phyloP scores from a whole-genome alignment of 495 filamentous ascomycete species.

The Trichoderma erinaceum region DNA sequence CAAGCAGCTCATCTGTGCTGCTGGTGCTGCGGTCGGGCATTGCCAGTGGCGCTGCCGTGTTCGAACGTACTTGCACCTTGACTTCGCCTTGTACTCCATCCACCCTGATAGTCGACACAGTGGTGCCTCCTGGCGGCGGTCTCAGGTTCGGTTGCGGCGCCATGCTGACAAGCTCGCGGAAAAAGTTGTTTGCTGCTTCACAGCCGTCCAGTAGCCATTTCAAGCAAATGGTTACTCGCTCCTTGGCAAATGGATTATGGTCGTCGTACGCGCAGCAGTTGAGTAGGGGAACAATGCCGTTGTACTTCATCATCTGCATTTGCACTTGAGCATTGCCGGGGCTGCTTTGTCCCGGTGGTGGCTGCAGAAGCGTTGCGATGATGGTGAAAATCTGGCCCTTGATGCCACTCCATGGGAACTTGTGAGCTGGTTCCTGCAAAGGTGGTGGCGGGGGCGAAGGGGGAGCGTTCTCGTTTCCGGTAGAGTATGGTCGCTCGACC shows the following conservation, averaged over 20 bases:
- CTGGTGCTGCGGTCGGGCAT: not conserved
- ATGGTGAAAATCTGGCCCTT: conserved; percentile 89
- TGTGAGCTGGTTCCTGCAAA: conserved; percentile 67
- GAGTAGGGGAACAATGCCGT: conserved; percentile 78
- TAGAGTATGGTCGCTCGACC: conserved; percentile 26
- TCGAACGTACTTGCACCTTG: conserved; percentile 33
- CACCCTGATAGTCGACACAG: conserved; percentile 29
- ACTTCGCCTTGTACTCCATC: conserved; percentile 42
- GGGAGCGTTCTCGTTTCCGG: conserved; percentile 39
- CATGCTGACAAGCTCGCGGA: conserved; percentile 53
- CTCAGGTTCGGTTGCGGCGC: conserved; percentile 27
- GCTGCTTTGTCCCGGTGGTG: conserved; percentile 40
- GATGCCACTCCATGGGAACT: conserved; percentile 89
- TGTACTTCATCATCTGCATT: conserved; percentile 72
- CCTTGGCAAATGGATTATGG: conserved; percentile 82
- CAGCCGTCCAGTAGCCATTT: conserved; percentile 85
- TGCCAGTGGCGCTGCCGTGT: not conserved
- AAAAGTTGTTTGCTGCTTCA: conserved; percentile 66
- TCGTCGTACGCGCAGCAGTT: conserved; percentile 81
- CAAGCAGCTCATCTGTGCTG: conserved; percentile 11
- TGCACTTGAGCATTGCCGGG: conserved; percentile 74
- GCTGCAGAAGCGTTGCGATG: conserved; percentile 68
- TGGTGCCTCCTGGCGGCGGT: conserved; percentile 16
- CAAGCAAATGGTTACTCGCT: conserved; percentile 85
- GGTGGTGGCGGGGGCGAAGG: conserved; percentile 48